Base-by-base conservation (phyloP, 2,329 filamentous ascomycete species). In the Polychaeton citri region DNA sequence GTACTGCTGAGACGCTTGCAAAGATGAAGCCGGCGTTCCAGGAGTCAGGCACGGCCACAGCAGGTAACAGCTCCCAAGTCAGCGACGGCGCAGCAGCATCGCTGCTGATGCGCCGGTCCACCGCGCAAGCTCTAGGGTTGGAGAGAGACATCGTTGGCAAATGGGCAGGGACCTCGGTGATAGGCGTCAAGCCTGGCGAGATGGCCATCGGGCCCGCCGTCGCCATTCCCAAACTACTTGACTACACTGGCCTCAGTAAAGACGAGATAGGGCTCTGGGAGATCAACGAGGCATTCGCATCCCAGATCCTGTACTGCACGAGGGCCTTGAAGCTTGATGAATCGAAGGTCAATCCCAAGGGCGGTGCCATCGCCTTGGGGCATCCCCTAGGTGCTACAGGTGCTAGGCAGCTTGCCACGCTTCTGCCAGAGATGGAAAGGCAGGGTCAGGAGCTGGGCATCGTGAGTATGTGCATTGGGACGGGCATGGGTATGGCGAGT, bases 151-250 rank as follows among this genome's bases (percentile, higher is more conserved):
- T 94, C 50, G 76, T 92, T 39, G 87, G 81, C 21, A 85, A 81
- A 57, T 95, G 87, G 66, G 81, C 86, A 0, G 79, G 73, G 0
- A 79, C 81, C 1, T 71, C 76, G 19, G 78, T 83, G 8, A 75
- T 77, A 0, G 87, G 88, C 9, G 92, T 84, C 55, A 69, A 68
- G 35, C 87, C 88, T 0, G 85, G 93, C 52, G 86, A 94, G 69
- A 95, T 96, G 88, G 87, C 88, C 26, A 69, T 95, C 39, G 87
- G 88, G 0, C 87, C 88, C 0, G 84, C 85, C 0, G 54, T 93
- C 19, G 87, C 84, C 0, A 88, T 95, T 35, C 87, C 87, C 5
- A 81, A 79, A 55, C 67, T 94, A 15, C 67, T 95, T n/a, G 58
- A 65, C 13, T 72, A 74, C 41, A 72, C 79, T 2, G 83, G 78